Percentiles rank a stretch among this genome's conserved stretches.
Conservation (phyloP, 225 moss, liverwort and hornwort genomes). For the Takakia lepidozioides region DNA sequence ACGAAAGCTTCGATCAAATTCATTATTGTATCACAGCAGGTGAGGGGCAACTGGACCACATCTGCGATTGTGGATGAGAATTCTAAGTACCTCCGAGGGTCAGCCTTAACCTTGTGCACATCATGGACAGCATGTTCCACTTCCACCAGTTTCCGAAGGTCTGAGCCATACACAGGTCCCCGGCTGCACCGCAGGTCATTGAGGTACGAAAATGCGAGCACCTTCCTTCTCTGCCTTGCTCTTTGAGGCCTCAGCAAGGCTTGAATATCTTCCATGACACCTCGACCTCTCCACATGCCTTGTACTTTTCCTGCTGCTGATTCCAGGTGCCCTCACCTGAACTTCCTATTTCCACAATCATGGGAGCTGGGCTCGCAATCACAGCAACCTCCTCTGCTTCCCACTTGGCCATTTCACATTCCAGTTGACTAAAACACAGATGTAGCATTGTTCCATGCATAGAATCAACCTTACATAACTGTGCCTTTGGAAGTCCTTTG, state of each 20-base stretch:
- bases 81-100: constrained; percentile 48
- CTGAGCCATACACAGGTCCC: constrained; percentile 55
- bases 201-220: constrained; percentile 30
- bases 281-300: constrained; percentile 27
- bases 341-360: constrained; percentile 88
- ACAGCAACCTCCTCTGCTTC: constrained; percentile 66
- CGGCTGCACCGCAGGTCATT: constrained; percentile 69
- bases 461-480: no score
- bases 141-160: constrained; percentile 51
- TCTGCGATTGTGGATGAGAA: constrained; percentile 72
- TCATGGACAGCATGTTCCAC: constrained; percentile 62
- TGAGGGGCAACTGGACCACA: constrained; percentile 69
- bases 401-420: constrained; percentile 64
- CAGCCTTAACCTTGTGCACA: constrained; percentile 57
- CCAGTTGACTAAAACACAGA: constrained; percentile 35
- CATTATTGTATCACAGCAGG: constrained; percentile 57
- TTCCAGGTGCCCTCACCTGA: constrained; percentile 85
- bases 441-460: no score
- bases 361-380: constrained; percentile 38
- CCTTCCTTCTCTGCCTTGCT: constrained; percentile 49
- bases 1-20: constrained; percentile 81
- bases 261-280: constrained; percentile 74
- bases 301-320: constrained; percentile 15
- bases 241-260: constrained; percentile 36
- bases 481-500: no score